phyloP scores from a whole-genome alignment of 257 asterid genomes.

The Solanum neorickii region DNA sequence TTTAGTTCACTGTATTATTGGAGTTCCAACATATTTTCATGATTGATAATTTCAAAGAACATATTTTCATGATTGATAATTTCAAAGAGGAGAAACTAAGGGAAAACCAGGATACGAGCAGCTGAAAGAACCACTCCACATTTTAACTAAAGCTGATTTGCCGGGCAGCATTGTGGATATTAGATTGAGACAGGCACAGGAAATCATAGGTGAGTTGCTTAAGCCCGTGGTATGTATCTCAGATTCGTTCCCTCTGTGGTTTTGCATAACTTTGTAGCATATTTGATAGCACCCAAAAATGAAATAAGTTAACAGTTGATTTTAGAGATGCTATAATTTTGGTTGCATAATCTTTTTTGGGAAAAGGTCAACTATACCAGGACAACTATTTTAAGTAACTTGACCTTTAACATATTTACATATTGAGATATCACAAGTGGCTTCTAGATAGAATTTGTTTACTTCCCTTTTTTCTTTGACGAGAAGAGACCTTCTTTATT shows the following conservation, averaged over 20 bases:
- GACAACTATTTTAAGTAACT: neutral
- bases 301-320: neutral
- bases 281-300: neutral
- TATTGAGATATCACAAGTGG: neutral
- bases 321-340: neutral
- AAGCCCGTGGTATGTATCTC: constrained; percentile 72
- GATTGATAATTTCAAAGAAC: constrained; percentile 38
- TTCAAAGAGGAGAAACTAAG: constrained; percentile 67
- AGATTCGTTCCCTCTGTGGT: neutral
- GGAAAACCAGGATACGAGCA: constrained; percentile 95
- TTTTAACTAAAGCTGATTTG: constrained; percentile 84
- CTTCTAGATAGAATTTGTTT: neutral
- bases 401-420: neutral
- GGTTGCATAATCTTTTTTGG: neutral
- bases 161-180: constrained; percentile 73
- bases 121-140: constrained; percentile 79
- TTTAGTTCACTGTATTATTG: neutral
- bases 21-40: neutral
- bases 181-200: constrained; percentile 81
- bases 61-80: constrained; percentile 4
- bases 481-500: neutral
- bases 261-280: neutral
- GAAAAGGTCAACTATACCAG: neutral
- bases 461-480: neutral
- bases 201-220: constrained; percentile 74